Conservation (phyloP, 305 asterid species). For the Rubia tinctorum region DNA sequence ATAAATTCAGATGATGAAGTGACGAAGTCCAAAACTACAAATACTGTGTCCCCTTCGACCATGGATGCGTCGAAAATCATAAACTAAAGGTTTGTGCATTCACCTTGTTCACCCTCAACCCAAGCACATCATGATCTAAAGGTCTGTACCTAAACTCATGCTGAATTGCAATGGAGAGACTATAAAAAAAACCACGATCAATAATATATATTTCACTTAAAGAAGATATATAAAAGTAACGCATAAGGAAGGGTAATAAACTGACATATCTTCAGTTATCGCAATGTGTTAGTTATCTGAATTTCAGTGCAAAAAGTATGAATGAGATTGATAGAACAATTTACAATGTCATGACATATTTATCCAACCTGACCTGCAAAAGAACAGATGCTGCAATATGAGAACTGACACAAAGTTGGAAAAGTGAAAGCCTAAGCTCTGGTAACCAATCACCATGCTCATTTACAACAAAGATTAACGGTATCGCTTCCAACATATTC, state of each 20-base stretch:
- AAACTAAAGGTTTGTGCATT: too few relatives aligned
- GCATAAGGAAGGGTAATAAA: too few relatives aligned
- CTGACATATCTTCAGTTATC: too few relatives aligned
- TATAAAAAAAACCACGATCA: too few relatives aligned
- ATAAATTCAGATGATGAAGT: background rate
- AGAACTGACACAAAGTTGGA: slow-evolving; percentile 98
- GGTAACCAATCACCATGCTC: slow-evolving; percentile 82
- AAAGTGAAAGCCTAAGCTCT: slow-evolving; percentile 88
- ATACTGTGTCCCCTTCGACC: background rate
- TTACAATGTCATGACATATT: slow-evolving; percentile 16
- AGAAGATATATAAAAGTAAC: too few relatives aligned
- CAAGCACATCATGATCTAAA: slow-evolving; percentile 85
- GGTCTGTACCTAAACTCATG: slow-evolving; percentile 92
- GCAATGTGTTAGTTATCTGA: too few relatives aligned
- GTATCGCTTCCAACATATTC: slow-evolving; percentile 20
- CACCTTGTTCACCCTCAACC: slow-evolving; percentile 77
- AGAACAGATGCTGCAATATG: slow-evolving; percentile 94
- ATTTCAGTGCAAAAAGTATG: too few relatives aligned
- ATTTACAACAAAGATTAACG: slow-evolving; percentile 44
- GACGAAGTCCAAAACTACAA: background rate
- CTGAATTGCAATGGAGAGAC: slow-evolving; percentile 74
- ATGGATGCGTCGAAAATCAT: too few relatives aligned
- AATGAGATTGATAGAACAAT: too few relatives aligned
- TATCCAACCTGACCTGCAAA: slow-evolving; percentile 64
- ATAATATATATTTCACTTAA: too few relatives aligned